These are phyloP conservation scores for Lentinula edodes DNA, from an alignment of 768 basidiomycete species.

Conservation along the genomic window DNA sequence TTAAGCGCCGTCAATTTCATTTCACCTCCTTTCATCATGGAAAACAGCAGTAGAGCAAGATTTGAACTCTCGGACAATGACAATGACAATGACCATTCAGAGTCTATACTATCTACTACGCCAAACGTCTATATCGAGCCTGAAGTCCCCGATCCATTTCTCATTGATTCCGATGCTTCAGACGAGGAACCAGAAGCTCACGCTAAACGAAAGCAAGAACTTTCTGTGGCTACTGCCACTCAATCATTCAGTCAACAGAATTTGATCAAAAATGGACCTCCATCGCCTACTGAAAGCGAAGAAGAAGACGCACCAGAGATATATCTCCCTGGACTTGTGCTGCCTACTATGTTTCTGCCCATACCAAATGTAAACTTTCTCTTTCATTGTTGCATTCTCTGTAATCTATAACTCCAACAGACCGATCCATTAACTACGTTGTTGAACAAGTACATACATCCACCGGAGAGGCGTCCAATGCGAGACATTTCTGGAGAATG, in stretches of 20 bases:
- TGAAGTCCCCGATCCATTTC: conserved; percentile 55
- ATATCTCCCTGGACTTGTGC: conserved; percentile 62
- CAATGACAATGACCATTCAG: not conserved
- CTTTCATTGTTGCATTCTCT: conserved; percentile 56
- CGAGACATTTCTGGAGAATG: conserved; percentile 76
- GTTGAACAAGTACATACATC: conserved; percentile 77
- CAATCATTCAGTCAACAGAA: conserved; percentile 23
- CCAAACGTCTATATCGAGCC: conserved; percentile 24
- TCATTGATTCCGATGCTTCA: conserved; percentile 46
- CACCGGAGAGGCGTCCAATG: conserved; percentile 66
- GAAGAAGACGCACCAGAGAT: conserved; percentile 51
- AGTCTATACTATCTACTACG: not conserved
- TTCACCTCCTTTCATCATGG: not conserved
- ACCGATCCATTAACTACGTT: conserved; percentile 80
- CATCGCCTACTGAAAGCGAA: conserved; percentile 36
- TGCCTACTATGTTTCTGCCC: conserved; percentile 81
- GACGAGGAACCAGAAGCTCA: conserved; percentile 20
- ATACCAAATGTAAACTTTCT: conserved; percentile 78
- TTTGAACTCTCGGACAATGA: not conserved
- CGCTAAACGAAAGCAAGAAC: conserved; percentile 32
- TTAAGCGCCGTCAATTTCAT: too few relatives aligned
- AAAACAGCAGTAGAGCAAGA: not conserved
- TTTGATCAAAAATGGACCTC: conserved; percentile 52
- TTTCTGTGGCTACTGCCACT: conserved; percentile 22
- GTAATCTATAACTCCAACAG: conserved; percentile 49